Percentiles rank a stretch among this genome's conserved stretches.
Conservation (phyloP, 1,284 basidiomycete genomes). For the Cryptococcus amylolentus region DNA sequence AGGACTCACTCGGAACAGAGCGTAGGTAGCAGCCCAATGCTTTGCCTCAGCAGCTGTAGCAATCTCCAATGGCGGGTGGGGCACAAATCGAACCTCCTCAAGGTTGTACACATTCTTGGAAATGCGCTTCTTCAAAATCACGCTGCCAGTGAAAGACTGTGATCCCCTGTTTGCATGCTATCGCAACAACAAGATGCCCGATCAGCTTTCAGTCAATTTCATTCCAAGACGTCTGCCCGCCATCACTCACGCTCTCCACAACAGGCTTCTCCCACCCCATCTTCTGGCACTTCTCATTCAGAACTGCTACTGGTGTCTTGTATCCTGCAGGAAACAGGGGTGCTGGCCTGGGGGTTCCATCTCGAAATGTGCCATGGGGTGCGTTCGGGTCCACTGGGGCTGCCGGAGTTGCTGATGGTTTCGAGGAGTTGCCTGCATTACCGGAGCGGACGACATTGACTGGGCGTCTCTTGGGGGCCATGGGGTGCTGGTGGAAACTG, state of each 20-base stretch:
- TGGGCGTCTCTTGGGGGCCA: constrained; percentile 66
- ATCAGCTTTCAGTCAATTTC: neutral
- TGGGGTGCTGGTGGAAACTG: constrained; percentile 29
- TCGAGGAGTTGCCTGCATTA: constrained; percentile 77
- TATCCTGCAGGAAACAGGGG: constrained; percentile 74
- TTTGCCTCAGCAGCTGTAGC: constrained; percentile 68
- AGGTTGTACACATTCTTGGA: constrained; percentile 64
- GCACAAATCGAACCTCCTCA: constrained; percentile 68
- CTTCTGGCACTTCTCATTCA: constrained; percentile 82
- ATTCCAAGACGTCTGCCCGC: neutral
- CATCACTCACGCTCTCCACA: constrained; percentile 63
- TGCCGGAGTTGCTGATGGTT: constrained; percentile 36
- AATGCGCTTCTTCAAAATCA: constrained; percentile 62
- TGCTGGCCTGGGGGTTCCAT: constrained; percentile 41
- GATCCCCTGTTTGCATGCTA: constrained; percentile 54
- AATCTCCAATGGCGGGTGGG: constrained; percentile 63
- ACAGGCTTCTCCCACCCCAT: constrained; percentile 75
- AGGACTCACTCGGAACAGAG: constrained; percentile 69
- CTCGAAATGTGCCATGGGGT: neutral
- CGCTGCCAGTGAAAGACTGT: constrained; percentile 58
- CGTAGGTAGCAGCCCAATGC: constrained; percentile 84
- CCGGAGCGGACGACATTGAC: constrained; percentile 71
- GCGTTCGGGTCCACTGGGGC: neutral
- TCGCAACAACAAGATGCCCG: neutral
- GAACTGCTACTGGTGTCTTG: constrained; percentile 70